Conservation (phyloP, 108 stramenopile species). For the Pseudonitzschia multiseries region DNA sequence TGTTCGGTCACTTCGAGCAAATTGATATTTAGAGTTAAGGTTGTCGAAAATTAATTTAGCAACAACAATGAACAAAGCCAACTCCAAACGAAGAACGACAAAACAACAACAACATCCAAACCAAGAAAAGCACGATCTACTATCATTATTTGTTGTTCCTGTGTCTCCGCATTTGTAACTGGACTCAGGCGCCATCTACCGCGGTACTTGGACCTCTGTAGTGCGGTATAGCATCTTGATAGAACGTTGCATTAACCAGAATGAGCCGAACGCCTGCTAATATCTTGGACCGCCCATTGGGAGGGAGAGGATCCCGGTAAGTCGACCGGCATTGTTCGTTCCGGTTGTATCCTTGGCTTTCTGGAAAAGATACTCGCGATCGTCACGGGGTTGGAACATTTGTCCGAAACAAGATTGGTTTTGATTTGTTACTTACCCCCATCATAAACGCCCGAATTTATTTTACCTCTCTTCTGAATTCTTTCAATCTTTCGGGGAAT, state of each 20-base stretch:
- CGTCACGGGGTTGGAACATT: no score
- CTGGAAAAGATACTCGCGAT: not conserved
- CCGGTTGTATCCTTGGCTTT: not conserved
- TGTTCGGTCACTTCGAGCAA: no score
- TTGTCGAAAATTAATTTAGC: no score
- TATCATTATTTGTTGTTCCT: no score
- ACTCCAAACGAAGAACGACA: no score
- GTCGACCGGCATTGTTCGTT: not conserved
- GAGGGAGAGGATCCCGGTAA: constrained; percentile 59
- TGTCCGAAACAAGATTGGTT: no score
- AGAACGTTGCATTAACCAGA: not conserved
- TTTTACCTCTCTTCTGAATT: not conserved
- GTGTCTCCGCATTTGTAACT: no score
- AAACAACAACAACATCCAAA: no score
- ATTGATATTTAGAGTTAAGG: no score
- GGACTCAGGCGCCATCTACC: not conserved
- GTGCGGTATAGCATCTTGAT: not conserved
- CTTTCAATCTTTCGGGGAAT: not conserved
- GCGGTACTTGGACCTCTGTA: not conserved
- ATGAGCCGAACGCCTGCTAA: constrained; percentile 45
- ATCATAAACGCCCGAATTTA: not conserved
- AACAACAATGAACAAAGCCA: no score
- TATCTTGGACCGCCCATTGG: constrained; percentile 66
- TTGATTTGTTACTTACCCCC: no score
- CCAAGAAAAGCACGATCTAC: no score